Evolutionary conservation across 345 rosid species (phyloP).

Genomic region (Eucalyptus caleyi): DNA sequence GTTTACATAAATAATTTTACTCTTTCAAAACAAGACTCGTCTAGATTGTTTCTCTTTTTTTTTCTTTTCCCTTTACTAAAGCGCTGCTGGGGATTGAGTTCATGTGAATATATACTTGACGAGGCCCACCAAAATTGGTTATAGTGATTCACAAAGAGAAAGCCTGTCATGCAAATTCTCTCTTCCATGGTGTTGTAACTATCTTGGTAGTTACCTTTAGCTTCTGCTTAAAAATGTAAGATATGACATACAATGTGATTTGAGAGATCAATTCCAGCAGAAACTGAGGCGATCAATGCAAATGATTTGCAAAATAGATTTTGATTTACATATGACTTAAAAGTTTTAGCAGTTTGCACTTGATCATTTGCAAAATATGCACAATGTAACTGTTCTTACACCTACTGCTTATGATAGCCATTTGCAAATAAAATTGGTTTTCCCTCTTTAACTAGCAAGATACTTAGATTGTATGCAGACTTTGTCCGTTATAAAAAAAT

Average conservation of each 20-base stretch:
- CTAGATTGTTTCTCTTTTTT: accelerated
- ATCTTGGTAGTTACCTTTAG: background rate
- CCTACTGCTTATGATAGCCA: too few species aligned
- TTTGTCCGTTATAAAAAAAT: background rate
- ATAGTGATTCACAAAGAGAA: background rate
- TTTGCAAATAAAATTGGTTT: too few species aligned
- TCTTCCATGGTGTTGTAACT: background rate
- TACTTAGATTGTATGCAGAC: too few species aligned
- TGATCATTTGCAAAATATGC: too few species aligned
- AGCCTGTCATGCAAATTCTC: background rate
- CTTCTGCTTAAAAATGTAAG: background rate
- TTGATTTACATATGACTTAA: background rate
- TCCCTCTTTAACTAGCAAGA: too few species aligned
- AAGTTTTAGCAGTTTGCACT: too few species aligned
- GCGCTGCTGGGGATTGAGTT: too few species aligned
- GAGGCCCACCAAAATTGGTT: background rate
- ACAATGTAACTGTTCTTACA: too few species aligned
- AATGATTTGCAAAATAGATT: background rate
- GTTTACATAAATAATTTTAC: background rate
- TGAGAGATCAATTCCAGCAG: background rate
- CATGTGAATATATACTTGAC: too few species aligned
- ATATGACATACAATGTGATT: background rate
- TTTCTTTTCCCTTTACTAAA: too few species aligned
- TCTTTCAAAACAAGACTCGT: background rate
- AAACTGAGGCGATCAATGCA: background rate